Conservation (phyloP, 208 protist genomes). For the Leishmania braziliensis region DNA sequence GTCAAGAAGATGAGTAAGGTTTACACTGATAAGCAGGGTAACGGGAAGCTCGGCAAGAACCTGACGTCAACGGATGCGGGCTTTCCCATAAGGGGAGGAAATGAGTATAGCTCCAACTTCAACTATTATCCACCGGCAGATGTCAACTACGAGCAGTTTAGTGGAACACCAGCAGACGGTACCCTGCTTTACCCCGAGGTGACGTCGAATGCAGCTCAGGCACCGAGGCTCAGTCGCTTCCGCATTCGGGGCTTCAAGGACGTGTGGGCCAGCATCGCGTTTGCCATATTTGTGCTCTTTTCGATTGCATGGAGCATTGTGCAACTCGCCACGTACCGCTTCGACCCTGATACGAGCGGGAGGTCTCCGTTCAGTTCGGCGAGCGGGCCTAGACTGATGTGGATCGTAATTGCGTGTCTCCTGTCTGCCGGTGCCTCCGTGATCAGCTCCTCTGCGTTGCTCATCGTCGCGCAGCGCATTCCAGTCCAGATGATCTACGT, state of each 20-base stretch:
- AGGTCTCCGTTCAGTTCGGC: neutral
- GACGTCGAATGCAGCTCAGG: neutral
- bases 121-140: conserved; percentile 47
- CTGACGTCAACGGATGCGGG: conserved; percentile 9
- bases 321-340: conserved; percentile 45
- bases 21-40: neutral
- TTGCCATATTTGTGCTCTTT: conserved; percentile 50
- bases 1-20: neutral
- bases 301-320: conserved; percentile 62
- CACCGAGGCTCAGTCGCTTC: conserved; percentile 68
- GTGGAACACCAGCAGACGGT: conserved; percentile 44
- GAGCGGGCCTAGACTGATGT: neutral
- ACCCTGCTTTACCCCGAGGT: conserved; percentile 66
- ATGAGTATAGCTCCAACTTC: neutral
- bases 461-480: conserved; percentile 23
- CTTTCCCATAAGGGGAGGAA: conserved; percentile 5
- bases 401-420: neutral
- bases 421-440: conserved; percentile 14
- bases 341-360: neutral
- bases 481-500: conserved; percentile 61
- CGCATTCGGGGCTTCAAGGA: conserved; percentile 68
- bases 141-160: conserved; percentile 33
- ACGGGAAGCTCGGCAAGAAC: conserved; percentile 8
- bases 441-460: conserved; percentile 16
- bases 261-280: conserved; percentile 73